Conservation (phyloP, 2,329 filamentous ascomycete species). For the Diaporthe amygdali region DNA sequence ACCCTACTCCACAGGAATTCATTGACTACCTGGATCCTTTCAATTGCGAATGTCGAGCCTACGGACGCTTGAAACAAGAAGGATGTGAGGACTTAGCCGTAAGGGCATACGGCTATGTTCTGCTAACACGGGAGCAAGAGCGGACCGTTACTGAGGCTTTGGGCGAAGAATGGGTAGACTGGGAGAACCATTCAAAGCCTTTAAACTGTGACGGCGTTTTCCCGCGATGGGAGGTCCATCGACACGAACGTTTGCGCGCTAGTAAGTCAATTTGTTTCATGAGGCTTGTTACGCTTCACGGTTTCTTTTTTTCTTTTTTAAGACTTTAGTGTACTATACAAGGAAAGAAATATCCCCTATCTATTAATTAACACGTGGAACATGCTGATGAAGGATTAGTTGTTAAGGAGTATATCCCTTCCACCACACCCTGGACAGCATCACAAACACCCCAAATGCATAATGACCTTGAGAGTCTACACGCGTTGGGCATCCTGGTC, state of each 20-base stretch:
- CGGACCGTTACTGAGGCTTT: not conserved
- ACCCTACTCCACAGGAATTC: not conserved
- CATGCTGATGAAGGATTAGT: no score
- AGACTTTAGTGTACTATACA: no score
- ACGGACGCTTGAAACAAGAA: not conserved
- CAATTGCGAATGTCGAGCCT: not conserved
- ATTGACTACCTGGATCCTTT: not conserved
- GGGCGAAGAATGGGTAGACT: not conserved
- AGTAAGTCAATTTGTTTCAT: no score
- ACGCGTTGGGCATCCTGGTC: not conserved
- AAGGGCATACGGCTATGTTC: not conserved
- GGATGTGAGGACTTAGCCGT: not conserved
- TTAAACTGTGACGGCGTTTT: not conserved
- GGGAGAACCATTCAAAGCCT: not conserved
- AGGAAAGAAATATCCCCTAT: no score
- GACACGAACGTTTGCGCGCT: not conserved
- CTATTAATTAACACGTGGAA: no score
- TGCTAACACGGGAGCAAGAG: not conserved
- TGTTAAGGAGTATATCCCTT: not conserved
- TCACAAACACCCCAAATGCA: not conserved
- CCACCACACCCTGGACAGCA: not conserved
- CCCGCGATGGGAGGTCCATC: not conserved
- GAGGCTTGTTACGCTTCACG: no score
- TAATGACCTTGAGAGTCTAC: not conserved
- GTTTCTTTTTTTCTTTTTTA: no score